These are phyloP conservation scores for Ophiocordyceps sinensis DNA, from an alignment of 2,329 filamentous ascomycete genomes.

Conservation along the genomic window DNA sequence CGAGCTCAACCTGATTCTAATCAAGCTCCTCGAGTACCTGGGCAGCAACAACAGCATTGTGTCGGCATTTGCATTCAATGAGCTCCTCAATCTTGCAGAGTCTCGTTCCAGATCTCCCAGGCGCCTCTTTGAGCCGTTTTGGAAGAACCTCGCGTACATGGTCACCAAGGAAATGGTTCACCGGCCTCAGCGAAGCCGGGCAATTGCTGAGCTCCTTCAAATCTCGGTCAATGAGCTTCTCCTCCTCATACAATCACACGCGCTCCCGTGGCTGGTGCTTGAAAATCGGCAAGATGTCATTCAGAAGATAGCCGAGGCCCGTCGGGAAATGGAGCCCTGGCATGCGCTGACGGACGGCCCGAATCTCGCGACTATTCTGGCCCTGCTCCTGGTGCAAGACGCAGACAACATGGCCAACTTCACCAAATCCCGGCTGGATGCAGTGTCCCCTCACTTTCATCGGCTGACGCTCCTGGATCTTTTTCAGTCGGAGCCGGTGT, in stretches of 20 bases:
- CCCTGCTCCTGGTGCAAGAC: constrained; percentile 44
- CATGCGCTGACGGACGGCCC: constrained; percentile 36
- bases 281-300: constrained; percentile 66
- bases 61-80: constrained; percentile 69
- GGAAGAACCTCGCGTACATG: constrained; percentile 69
- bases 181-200: constrained; percentile 67
- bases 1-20: constrained; percentile 72
- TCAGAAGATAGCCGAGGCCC: constrained; percentile 63
- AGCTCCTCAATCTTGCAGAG: constrained; percentile 61
- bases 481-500: constrained; percentile 59
- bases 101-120: constrained; percentile 45
- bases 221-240: constrained; percentile 64
- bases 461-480: constrained; percentile 51
- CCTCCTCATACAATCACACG: constrained; percentile 61
- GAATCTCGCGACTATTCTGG: constrained; percentile 44
- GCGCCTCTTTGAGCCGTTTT: constrained; percentile 72
- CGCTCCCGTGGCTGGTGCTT: constrained; percentile 75
- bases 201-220: constrained; percentile 67
- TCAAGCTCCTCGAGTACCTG: constrained; percentile 74
- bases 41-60: constrained; percentile 71
- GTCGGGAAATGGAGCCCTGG: constrained; percentile 52
- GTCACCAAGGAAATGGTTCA: constrained; percentile 69
- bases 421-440: constrained; percentile 52
- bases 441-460: constrained; percentile 57
- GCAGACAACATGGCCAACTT: constrained; percentile 43